Conservation (phyloP, 768 basidiomycete genomes). For the Tephrocybe rancida region DNA sequence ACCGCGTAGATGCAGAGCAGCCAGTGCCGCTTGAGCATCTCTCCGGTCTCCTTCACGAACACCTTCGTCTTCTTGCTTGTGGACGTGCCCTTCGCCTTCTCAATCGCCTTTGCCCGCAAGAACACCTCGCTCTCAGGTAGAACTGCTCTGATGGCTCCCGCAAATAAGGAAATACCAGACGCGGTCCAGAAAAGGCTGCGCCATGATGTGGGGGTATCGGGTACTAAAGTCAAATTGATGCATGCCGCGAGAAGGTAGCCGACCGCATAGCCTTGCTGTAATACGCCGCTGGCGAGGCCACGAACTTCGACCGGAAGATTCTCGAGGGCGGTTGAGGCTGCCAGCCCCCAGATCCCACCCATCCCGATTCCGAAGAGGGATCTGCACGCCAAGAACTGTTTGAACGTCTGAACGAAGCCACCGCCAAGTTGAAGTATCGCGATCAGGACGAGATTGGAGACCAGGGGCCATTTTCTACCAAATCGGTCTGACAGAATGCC, state of each 20-base stretch:
- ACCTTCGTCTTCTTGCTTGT: slow-evolving; percentile 60
- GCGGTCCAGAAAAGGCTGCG: slow-evolving; percentile 82
- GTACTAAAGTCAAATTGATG: slow-evolving; percentile 72
- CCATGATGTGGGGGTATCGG: slow-evolving; percentile 55
- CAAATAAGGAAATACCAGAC: slow-evolving; percentile 66
- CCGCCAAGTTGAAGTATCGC: slow-evolving; percentile 75
- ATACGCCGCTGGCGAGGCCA: slow-evolving; percentile 80
- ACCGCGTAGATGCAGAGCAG: slow-evolving; percentile 81
- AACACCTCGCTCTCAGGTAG: slow-evolving; percentile 83
- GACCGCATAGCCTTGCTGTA: slow-evolving; percentile 89
- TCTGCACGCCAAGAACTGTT: slow-evolving; percentile 79
- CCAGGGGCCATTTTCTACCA: slow-evolving; percentile 93
- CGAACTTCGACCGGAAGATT: slow-evolving; percentile 86
- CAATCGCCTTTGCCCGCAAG: slow-evolving; percentile 60
- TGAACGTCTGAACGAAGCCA: slow-evolving; percentile 78
- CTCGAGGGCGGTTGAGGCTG: slow-evolving; percentile 82
- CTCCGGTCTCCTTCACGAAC: slow-evolving; percentile 72
- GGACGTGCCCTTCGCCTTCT: slow-evolving; percentile 58
- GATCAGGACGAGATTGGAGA: slow-evolving; percentile 73
- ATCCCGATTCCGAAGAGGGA: slow-evolving; percentile 86
- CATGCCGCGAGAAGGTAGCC: slow-evolving; percentile 85
- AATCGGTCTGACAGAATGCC: slow-evolving; percentile 86
- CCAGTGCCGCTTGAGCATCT: slow-evolving; percentile 87
- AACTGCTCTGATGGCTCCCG: slow-evolving; percentile 63
- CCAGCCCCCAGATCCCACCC: slow-evolving; percentile 90